A percentile compares a stretch with the other conserved stretches of the same genome.
phyloP scores from a whole-genome alignment of 495 filamentous ascomycete genomes.

The Trichoderma orchidacearum region DNA sequence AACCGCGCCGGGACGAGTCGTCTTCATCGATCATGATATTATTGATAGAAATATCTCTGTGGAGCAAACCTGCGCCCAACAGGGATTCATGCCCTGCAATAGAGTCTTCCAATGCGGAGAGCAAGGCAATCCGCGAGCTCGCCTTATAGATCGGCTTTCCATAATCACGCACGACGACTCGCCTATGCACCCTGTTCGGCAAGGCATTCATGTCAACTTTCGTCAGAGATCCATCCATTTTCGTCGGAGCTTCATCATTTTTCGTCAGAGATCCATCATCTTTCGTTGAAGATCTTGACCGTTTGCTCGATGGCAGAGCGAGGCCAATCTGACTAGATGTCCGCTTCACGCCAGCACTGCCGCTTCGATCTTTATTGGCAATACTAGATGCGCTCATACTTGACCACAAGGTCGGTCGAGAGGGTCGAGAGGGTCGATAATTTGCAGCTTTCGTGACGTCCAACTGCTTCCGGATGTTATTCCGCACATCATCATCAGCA shows the following conservation, averaged over 20 bases:
- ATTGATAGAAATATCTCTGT: conserved; percentile 24
- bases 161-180: conserved; percentile 27
- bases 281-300: conserved; percentile 13
- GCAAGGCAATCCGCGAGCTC: conserved; percentile 18
- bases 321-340: conserved; percentile 16
- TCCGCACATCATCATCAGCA: conserved; percentile 19
- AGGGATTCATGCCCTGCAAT: conserved; percentile 21
- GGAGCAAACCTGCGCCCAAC: conserved; percentile 15
- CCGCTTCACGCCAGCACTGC: conserved; percentile 18
- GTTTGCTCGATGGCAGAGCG: conserved; percentile 11
- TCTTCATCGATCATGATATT: conserved; percentile 31
- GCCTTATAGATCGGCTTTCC: conserved; percentile 26
- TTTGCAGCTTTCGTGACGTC: conserved; percentile 21
- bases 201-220: conserved; percentile 8
- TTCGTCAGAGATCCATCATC: conserved; percentile 13
- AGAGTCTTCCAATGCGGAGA: conserved; percentile 23
- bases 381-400: conserved; percentile 7
- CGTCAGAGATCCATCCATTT: no score
- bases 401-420: conserved; percentile 11
- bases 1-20: conserved; percentile 14
- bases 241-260: no score
- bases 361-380: conserved; percentile 10
- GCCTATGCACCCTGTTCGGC: conserved; percentile 27
- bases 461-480: conserved; percentile 18
- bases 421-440: conserved; percentile 13